Base-by-base conservation (phyloP, 495 filamentous ascomycete genomes). In the Rhizodiscina lignyota region DNA sequence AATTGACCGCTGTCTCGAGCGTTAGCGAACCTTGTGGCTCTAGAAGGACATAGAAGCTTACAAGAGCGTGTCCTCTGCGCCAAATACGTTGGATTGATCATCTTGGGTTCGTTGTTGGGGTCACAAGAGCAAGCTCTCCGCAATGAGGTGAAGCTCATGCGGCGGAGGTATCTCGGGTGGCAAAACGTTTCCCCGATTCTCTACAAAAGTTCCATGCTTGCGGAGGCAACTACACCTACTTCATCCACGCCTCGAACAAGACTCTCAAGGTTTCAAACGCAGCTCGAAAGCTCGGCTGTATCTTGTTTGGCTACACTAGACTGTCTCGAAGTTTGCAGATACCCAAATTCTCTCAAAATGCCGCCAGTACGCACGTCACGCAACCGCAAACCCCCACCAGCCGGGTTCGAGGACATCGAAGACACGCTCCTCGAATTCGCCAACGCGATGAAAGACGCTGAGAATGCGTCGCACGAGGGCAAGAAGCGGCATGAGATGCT, bases 381-480 rank as follows among this genome's bases (percentile, higher is more conserved):
- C 42, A 79, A 75, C 55, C 76, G 79, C 53, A 96, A 94, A 63
- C 71, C 89, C 39, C 89, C 89, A 27, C 89, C 89, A 26, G 84
- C 79, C 13, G 89, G 89, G 52, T 99, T 96, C 68, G 77, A 80
- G 42, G 89, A 96, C 53, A 80, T 97, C 51, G 85, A 96, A 59
- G 86, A 94, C 56, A 92, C 87, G 39, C 76, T 97, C 19, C 72
- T 96, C 17, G 80, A 94, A 44, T 97, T 96, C 60, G 66, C 66
- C 57, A 94, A 94, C 64, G 92, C 93, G 62, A 94, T 96, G 89
- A 94, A 94, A 55, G 89, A 97, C 59, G 89, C 87, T 34, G 83
- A 93, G 54, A 85, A 87, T 51, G 60, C 64, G 22, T 61, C 68
- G 43, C 72, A 78, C 41, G 78, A 83, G 30, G 78, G 78, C 5